phyloP scores from a whole-genome alignment of 2,329 filamentous ascomycete species.

The Neobulgaria alba region DNA sequence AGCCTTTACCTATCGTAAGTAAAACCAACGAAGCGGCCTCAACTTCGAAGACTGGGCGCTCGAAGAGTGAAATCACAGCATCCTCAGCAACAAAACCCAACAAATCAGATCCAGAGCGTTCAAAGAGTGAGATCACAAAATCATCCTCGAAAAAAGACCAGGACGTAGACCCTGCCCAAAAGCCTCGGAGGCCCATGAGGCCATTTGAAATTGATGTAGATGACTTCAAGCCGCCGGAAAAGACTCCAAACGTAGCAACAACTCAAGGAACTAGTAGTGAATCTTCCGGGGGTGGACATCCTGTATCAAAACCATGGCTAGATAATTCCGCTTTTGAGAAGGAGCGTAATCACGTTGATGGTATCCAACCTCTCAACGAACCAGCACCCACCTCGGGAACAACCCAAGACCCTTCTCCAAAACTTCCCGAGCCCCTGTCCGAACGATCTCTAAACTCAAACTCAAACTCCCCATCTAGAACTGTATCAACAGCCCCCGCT shows the following conservation, averaged over 20 bases:
- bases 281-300: neutral
- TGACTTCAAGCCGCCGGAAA: neutral
- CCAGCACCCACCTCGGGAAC: conserved; percentile 4
- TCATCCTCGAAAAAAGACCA: no score
- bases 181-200: no score
- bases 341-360: conserved; percentile 3
- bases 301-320: neutral
- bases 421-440: conserved; percentile 21
- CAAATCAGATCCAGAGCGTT: neutral
- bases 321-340: neutral
- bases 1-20: conserved; percentile 15
- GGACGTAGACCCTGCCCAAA: neutral
- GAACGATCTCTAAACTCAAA: conserved; percentile 19
- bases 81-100: neutral
- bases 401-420: conserved; percentile 7
- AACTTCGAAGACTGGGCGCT: conserved; percentile 3
- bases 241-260: neutral
- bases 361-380: conserved; percentile 5
- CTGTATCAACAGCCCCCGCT: conserved; percentile 16
- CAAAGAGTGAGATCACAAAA: conserved; percentile 2
- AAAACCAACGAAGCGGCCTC: neutral
- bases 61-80: conserved; percentile 7
- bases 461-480: conserved; percentile 23
- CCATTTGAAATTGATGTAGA: neutral
- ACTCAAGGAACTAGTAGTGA: neutral